These are phyloP conservation scores for Boletus rex-veris DNA, from an alignment of 768 basidiomycete genomes.

Conservation along the genomic window DNA sequence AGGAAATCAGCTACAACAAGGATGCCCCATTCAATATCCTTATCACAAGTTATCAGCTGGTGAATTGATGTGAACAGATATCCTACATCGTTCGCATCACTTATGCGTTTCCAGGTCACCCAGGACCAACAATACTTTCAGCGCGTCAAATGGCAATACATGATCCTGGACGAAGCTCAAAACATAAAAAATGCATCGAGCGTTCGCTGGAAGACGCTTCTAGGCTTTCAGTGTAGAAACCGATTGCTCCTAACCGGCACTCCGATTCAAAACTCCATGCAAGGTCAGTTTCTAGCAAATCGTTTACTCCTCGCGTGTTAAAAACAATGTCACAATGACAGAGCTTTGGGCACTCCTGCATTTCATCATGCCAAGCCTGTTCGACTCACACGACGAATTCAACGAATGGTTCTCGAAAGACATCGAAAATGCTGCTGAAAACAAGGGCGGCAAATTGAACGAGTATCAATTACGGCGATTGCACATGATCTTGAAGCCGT, in stretches of 20 bases:
- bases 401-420: conserved; percentile 99
- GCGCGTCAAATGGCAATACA: conserved; percentile 98
- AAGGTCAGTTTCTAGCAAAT: conserved; percentile 53
- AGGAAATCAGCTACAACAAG: conserved; percentile 91
- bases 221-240: conserved; percentile 95
- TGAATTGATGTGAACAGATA: conserved; percentile 33
- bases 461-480: conserved; percentile 92
- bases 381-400: conserved; percentile 99
- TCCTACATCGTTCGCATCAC: not conserved
- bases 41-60: conserved; percentile 95
- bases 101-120: conserved; percentile 57
- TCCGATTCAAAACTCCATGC: conserved; percentile 99
- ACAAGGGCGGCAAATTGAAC: conserved; percentile 87
- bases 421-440: conserved; percentile 92
- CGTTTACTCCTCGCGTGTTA: not conserved
- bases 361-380: conserved; percentile 99
- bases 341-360: conserved; percentile 98
- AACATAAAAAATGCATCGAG: conserved; percentile 98
- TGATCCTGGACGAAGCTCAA: conserved; percentile 99
- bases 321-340: conserved; percentile 28
- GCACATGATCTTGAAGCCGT: conserved; percentile 99
- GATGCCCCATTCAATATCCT: conserved; percentile 96
- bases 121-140: conserved; percentile 99
- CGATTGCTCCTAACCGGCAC: conserved; percentile 93
- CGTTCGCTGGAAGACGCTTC: conserved; percentile 94